Evolutionary conservation across 495 filamentous ascomycete species (phyloP).

Genomic region (Penicillium alfredii): DNA sequence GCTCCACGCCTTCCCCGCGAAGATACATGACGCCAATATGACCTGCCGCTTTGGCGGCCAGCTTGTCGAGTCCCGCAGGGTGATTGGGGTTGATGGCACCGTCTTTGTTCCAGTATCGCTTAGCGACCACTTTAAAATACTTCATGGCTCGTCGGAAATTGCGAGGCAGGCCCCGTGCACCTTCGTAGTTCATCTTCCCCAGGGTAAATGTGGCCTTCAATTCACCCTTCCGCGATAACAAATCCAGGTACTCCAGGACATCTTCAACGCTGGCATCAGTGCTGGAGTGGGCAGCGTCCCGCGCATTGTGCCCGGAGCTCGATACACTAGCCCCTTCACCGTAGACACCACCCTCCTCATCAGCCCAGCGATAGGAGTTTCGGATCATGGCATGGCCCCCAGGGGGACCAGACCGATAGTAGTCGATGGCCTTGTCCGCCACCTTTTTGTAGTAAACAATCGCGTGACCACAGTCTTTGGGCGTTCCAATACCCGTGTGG

Average conservation of each 20-base stretch:
- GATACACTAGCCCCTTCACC: constrained; percentile 90
- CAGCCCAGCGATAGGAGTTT: constrained; percentile 71
- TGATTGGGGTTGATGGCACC: constrained; percentile 52
- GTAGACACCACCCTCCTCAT: constrained; percentile 89
- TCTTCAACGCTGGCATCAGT: constrained; percentile 82
- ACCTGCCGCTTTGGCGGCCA: constrained; percentile 83
- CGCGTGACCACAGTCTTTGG: constrained; percentile 80
- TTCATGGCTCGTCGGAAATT: constrained; percentile 68
- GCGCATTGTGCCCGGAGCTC: constrained; percentile 81
- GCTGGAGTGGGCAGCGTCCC: constrained; percentile 64
- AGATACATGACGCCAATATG: constrained; percentile 91
- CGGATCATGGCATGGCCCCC: constrained; percentile 73
- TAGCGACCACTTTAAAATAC: constrained; percentile 78
- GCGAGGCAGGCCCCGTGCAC: constrained; percentile 64
- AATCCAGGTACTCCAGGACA: constrained; percentile 87
- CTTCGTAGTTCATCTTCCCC: constrained; percentile 86
- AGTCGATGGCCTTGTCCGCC: constrained; percentile 87
- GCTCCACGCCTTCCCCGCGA: constrained; percentile 81
- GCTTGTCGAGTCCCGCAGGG: constrained; percentile 61
- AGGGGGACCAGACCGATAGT: constrained; percentile 81
- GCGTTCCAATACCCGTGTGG: constrained; percentile 75
- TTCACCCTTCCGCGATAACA: constrained; percentile 91
- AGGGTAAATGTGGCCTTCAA: constrained; percentile 87
- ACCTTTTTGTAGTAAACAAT: constrained; percentile 85
- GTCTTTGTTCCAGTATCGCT: constrained; percentile 81